A percentile compares a stretch with the other conserved stretches of the same genome.
phyloP scores from a whole-genome alignment of 176 grass and related monocot genomes.

The Melocanna baccifera region DNA sequence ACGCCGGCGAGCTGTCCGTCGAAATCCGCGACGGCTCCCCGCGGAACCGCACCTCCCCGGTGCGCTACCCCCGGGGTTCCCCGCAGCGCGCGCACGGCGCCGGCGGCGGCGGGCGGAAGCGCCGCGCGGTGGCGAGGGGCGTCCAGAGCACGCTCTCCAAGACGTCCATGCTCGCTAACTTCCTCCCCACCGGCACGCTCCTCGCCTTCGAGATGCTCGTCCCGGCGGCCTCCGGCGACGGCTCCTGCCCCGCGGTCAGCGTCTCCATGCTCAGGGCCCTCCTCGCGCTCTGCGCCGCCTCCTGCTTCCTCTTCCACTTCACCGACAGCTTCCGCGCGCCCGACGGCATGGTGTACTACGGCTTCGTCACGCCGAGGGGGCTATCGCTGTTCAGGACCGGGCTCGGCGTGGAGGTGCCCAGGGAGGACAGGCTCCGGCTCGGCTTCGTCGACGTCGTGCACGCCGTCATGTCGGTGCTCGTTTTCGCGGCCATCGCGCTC shows the following conservation, averaged over 20 bases:
- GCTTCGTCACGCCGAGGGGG: slow-evolving; percentile 52
- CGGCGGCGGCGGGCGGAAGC: slow-evolving; percentile 1
- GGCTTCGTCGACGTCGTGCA: slow-evolving; percentile 54
- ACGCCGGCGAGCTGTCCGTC: background rate
- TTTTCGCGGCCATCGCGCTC: slow-evolving; percentile 52
- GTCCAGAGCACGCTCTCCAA: slow-evolving; percentile 59
- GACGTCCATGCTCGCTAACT: slow-evolving; percentile 69
- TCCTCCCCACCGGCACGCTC: slow-evolving; percentile 67
- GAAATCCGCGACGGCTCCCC: background rate
- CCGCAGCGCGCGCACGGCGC: background rate
- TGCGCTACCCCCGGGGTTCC: background rate
- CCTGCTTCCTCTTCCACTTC: slow-evolving; percentile 82
- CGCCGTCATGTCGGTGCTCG: slow-evolving; percentile 57
- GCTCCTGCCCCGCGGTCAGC: slow-evolving; percentile 47
- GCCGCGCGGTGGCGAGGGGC: slow-evolving; percentile 13
- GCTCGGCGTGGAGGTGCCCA: slow-evolving; percentile 53
- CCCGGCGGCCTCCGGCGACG: slow-evolving; percentile 41
- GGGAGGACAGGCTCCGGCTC: slow-evolving; percentile 55
- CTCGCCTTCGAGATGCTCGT: slow-evolving; percentile 64
- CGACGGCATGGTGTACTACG: slow-evolving; percentile 66
- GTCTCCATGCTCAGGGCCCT: slow-evolving; percentile 40
- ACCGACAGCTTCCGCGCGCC: slow-evolving; percentile 61
- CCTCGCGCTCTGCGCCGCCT: slow-evolving; percentile 45
- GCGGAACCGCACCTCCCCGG: background rate
- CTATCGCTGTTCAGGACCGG: slow-evolving; percentile 54